Evolutionary conservation across 176 grass and related monocot genomes (phyloP).

Genomic region (Coix lacrymajobi): DNA sequence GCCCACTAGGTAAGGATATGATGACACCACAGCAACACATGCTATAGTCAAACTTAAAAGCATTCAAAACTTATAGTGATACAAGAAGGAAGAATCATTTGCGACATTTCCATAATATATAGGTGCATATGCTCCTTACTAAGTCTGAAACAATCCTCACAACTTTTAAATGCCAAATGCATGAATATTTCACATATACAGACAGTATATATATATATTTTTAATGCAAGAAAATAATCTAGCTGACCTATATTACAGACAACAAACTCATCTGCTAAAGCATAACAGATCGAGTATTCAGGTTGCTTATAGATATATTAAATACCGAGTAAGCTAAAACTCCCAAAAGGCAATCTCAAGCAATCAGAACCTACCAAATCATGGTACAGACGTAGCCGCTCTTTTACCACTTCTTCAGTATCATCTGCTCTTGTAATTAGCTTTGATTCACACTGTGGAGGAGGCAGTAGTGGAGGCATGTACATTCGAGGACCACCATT

Average conservation of each 20-base stretch:
- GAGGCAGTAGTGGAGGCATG: constrained; percentile 89
- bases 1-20: neutral
- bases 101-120: neutral
- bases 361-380: constrained; percentile 53
- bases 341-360: neutral
- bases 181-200: neutral
- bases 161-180: neutral
- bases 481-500: constrained; percentile 65
- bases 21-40: neutral
- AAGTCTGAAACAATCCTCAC: neutral
- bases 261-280: neutral
- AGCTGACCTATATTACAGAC: neutral
- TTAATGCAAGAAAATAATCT: neutral
- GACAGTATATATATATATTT: neutral
- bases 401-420: constrained; percentile 84
- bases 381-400: constrained; percentile 72
- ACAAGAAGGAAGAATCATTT: neutral
- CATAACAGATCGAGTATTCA: neutral
- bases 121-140: neutral
- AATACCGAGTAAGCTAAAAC: neutral
- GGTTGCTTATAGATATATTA: neutral
- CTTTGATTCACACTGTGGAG: constrained; percentile 61
- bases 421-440: constrained; percentile 71
- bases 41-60: neutral
- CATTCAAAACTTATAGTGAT: neutral